phyloP scores from a whole-genome alignment of 306 rosid genomes.

The Sechiopsis laciniata region DNA sequence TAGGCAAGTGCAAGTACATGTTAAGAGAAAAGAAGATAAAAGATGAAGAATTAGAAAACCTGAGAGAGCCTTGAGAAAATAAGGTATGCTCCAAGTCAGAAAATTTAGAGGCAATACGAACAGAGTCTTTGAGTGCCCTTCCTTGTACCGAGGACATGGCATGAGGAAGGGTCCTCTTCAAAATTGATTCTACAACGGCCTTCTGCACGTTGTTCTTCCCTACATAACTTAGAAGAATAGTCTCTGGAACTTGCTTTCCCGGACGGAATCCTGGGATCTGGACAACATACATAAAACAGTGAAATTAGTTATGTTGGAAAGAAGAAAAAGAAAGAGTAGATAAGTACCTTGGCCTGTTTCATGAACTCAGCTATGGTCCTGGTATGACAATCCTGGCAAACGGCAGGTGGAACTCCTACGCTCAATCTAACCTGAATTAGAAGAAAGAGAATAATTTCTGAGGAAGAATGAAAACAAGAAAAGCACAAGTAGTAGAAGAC shows the following conservation, averaged over 20 bases:
- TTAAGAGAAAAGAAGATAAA: conserved; percentile 6
- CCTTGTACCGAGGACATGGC: conserved; percentile 73
- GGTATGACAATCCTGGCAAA: conserved; percentile 76
- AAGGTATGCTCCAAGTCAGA: conserved; percentile 72
- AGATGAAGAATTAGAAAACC: conserved; percentile 36
- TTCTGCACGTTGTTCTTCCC: conserved; percentile 63
- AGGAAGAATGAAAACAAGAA: background rate
- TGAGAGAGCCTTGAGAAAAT: conserved; percentile 60
- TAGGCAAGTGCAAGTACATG: conserved; percentile 1
- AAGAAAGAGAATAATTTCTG: background rate
- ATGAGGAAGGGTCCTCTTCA: conserved; percentile 88
- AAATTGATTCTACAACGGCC: conserved; percentile 74
- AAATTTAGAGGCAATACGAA: conserved; percentile 61
- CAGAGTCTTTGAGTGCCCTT: conserved; percentile 73
- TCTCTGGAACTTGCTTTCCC: conserved; percentile 70
- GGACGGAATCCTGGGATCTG: conserved; percentile 91
- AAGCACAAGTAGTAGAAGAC: background rate
- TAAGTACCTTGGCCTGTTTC: conserved; percentile 67
- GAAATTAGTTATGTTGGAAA: no score
- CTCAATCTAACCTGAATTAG: conserved; percentile 64
- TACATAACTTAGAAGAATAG: conserved; percentile 50
- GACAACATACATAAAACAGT: no score
- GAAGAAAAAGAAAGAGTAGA: background rate
- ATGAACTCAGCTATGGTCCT: conserved; percentile 59
- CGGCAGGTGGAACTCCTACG: conserved; percentile 69